Evolutionary conservation across 2,329 filamentous ascomycete species (phyloP), one percentile per base, ranked within the genome.

Genomic region (Aspergillus pseudoviridinutans): DNA sequence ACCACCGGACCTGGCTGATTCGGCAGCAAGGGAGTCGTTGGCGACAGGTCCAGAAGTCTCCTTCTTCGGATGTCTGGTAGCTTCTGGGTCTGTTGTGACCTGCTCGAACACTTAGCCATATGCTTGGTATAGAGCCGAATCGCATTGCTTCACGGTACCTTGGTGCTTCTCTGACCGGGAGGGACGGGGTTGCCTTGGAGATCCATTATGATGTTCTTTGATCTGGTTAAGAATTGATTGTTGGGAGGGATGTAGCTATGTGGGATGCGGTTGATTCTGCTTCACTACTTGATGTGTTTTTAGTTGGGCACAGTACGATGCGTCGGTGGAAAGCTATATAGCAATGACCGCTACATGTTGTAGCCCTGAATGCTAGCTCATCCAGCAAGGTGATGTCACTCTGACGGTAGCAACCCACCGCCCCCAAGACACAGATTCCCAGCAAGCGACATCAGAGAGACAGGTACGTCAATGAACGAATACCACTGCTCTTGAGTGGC

Each of bases 1-100:
- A 62, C 88, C 89, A 57, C 81, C 81, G 24, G 77, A 64, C 50
- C 79, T 76, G 58, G 85, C 75, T 0, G 90, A 94, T 67, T 93
- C 87, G 58, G 85, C 87, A 10, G 91, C 91, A 4, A 95, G 85
- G 6, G 89, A 93, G 74, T 88, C 89, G 14, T 82, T 78, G 49
- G 82, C 76, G 1, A 93, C 81, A 27, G 79, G 66, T 53, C 91
- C 91, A 4, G 87, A 78, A 14, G 80, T 77, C 72, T 94, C 90
- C 17, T 77, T 71, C 58, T 80, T 82, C 28, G 84, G 82, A 49
- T 83, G 79, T 50, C 82, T 73, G 41, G 66, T 68, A 50, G 77
- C 70, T 58, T 71, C 68, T 53, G 80, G 78, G 68, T 84, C 82
- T 50, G 71, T 79, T 49, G 79, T 83, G 58, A 70, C 67, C 64